Evolutionary conservation across 2,329 filamentous ascomycete species (phyloP), one percentile per base, ranked within the genome.

Genomic region (Curvularia verruculosa): DNA sequence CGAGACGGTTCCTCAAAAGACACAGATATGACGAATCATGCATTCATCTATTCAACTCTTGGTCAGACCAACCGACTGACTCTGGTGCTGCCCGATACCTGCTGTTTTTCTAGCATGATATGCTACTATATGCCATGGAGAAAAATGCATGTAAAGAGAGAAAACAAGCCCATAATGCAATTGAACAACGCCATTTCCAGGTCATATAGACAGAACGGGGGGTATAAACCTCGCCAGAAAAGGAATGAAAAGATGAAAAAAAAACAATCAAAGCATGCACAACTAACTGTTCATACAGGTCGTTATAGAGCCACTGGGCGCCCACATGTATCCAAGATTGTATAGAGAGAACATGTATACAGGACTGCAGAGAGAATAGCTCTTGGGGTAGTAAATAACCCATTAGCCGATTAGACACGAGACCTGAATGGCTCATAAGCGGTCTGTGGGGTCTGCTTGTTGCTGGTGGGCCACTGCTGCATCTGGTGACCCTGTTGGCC

Each of bases 391-490:
- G 15, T n/a, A n/a, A n/a, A n/a, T n/a, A n/a, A n/a, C n/a, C n/a
- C n/a, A n/a, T n/a, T 15, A 4, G 2, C 3, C 9, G 26, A 45
- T 58, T 67, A 71, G 31, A 70, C 70, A 41, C 57, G 64, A 49
- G 64, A 59, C 61, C 78, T 74, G 56, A 75, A 80, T 5, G 79
- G 79, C 76, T 81, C 79, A 53, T 77, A 81, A 1, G 75, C 74
- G 19, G 67, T 75, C 60, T 65, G 28, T 48, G 63, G 41, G 64
- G 71, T 55, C 59, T 65, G 13, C 56, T 55, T n/a, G 67, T 69
- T 19, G 59, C 47, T 24, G 49, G 51, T 49, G 56, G 68, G 49
- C 61, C 60, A 37, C 56, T 63, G 34, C 28, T 56, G 49, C 57
- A 52, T 56, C 34, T 66, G 59, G 36, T 69, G 66, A 3, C 60